Percentiles rank a stretch among this genome's conserved stretches.
These are phyloP conservation scores for Gillenia trifoliata DNA, from an alignment of 306 rosid genomes.

Conservation along the genomic window DNA sequence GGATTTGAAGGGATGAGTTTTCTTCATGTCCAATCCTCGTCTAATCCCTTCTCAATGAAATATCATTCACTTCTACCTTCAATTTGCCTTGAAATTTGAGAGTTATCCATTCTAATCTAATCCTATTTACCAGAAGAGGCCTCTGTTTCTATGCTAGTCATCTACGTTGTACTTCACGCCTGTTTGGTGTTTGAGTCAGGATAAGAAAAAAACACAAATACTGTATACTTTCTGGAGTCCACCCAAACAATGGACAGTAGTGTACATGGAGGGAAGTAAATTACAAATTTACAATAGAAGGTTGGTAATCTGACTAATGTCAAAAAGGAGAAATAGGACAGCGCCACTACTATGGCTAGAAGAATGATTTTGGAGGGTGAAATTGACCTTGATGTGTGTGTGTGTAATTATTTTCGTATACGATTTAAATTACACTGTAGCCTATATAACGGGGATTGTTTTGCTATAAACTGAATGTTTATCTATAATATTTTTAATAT, in stretches of 20 bases:
- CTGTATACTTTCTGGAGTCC: not conserved
- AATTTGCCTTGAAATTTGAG: too few species aligned
- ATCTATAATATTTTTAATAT: not conserved
- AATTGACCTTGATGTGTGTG: not conserved
- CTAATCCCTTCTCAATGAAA: too few species aligned
- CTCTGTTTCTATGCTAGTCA: not conserved
- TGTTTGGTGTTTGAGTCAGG: not conserved
- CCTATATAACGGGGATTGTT: not conserved
- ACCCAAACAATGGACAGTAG: not conserved
- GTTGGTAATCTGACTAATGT: not conserved
- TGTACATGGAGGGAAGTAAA: not conserved
- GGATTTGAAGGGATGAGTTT: too few species aligned
- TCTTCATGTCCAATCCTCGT: too few species aligned
- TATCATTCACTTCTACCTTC: too few species aligned
- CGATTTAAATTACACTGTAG: not conserved
- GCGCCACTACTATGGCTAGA: too few species aligned
- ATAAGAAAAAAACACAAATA: too few species aligned
- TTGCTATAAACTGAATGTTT: not conserved
- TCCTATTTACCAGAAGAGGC: too few species aligned
- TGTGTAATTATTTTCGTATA: not conserved
- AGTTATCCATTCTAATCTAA: too few species aligned
- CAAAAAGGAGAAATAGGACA: not conserved
- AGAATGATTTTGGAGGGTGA: not conserved
- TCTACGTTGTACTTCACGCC: not conserved
- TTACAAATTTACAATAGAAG: not conserved